Conservation (phyloP, 2,329 filamentous ascomycete genomes). For the Aspergillus tanneri region DNA sequence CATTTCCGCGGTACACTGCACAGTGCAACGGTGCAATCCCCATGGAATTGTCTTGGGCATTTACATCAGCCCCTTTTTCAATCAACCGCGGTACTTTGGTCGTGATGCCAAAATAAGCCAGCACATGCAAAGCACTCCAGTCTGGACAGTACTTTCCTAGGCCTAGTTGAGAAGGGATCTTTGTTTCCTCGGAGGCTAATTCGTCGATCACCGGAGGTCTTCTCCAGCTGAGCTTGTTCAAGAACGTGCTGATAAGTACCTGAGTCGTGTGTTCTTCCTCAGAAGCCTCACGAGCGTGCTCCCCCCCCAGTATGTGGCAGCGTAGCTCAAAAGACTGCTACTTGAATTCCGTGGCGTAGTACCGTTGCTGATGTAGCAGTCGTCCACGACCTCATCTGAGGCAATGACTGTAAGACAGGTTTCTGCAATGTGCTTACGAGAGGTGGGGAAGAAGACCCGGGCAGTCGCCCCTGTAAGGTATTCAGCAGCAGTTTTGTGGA, state of each 20-base stretch:
- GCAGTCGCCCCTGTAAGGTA: slow-evolving; percentile 28
- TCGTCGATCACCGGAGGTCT: slow-evolving; percentile 23
- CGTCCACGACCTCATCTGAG: slow-evolving; percentile 32
- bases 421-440: slow-evolving; percentile 31
- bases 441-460: slow-evolving; percentile 31
- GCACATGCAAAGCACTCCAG: slow-evolving; percentile 31
- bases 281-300: slow-evolving; percentile 26
- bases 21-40: slow-evolving; percentile 31
- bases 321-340: slow-evolving; percentile 25
- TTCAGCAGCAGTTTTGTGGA: slow-evolving; percentile 34
- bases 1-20: slow-evolving; percentile 30
- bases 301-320: slow-evolving; percentile 32
- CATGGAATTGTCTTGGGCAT: slow-evolving; percentile 26
- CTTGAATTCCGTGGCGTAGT: slow-evolving; percentile 12
- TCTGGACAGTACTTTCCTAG: slow-evolving; percentile 28
- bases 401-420: slow-evolving; percentile 28
- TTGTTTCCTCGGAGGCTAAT: neutral
- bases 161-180: slow-evolving; percentile 23
- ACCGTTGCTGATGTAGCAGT: slow-evolving; percentile 27
- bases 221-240: slow-evolving; percentile 36
- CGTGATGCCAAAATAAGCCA: slow-evolving; percentile 31
- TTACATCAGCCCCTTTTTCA: slow-evolving; percentile 25
- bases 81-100: slow-evolving; percentile 27
- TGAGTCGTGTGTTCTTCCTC: slow-evolving; percentile 34
- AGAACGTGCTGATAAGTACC: slow-evolving; percentile 32